Percentiles rank a stretch among this genome's conserved stretches.
phyloP scores from a whole-genome alignment of 306 rosid species.

The Spatholobus suberectus region DNA sequence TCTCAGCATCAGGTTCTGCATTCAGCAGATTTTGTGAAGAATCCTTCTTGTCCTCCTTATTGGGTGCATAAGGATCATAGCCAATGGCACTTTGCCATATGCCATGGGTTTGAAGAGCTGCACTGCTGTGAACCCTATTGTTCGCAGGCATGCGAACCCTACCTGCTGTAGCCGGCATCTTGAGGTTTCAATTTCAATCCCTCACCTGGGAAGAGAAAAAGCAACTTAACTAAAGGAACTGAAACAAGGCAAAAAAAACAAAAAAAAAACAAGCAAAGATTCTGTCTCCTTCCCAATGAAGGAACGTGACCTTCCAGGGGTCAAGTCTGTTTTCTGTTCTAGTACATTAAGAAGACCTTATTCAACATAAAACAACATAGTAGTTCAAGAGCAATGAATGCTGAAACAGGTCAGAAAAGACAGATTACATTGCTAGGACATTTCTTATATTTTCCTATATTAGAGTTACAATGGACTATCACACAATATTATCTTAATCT shows the following conservation, averaged over 20 bases:
- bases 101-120: conserved; percentile 96
- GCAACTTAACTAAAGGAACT: background rate
- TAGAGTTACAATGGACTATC: conserved; percentile 7
- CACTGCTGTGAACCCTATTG: conserved; percentile 96
- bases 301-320: background rate
- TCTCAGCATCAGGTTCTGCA: conserved; percentile 80
- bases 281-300: background rate
- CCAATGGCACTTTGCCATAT: conserved; percentile 99
- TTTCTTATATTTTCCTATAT: background rate
- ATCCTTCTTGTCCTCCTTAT: conserved; percentile 73
- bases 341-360: background rate
- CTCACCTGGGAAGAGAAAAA: background rate
- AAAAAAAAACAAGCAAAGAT: background rate
- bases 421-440: conserved; percentile 17
- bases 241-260: background rate
- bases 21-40: conserved; percentile 51
- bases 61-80: conserved; percentile 92
- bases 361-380: background rate
- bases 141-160: conserved; percentile 99
- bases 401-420: background rate
- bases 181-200: conserved; percentile 45
- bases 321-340: conserved; percentile 10
- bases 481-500: conserved; percentile 20
- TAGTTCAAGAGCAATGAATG: conserved; percentile 15
- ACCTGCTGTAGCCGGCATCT: conserved; percentile 97